Base-by-base conservation (phyloP, 345 rosid genomes). In the Ceriops tagal region DNA sequence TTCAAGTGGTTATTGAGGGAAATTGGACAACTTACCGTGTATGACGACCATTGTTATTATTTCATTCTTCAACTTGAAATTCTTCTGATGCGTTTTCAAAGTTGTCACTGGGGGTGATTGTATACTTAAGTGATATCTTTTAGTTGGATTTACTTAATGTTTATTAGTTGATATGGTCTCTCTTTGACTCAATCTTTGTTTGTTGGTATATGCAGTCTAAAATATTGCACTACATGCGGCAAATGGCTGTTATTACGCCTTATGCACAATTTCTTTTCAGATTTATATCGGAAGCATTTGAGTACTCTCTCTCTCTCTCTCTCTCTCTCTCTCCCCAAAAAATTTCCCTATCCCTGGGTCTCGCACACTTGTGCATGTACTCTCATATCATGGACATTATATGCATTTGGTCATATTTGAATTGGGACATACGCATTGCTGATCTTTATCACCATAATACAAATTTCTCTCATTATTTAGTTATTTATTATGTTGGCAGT, bases 191-290 rank as follows among this genome's bases (percentile, higher is more conserved):
- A 69, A 34, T 62, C 16, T 66, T 53, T 52, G 34, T 62, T 52
- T 81, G 46, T 63, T 75, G 46, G 64, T 64, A 53, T 70, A 43
- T 86, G 78, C 88, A 91, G 98, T 91, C 97, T 56, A 93, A 93
- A 81, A 93, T 93, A 81, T 84, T 91, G 88, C 98, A 93, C 78
- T 93, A 88, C 77, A 89, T 93, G 96, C 86, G 98, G 73, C 97
- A 93, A 75, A 93, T 93, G 98, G 98, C 98, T 74, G 96, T 93
- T 70, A 91, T 93, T 79, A 93, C 98, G 43, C 98, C 97, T 3
- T 93, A 93, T 72, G 90, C 97, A 20, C 95, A 93, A 68, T 93
- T 93, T 80, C 73, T 88, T 24, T 93, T 93, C 79, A 87, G 73
- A 84, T 93, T 88, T 80, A 71, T 91, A 73, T 81, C 97, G 11